These are phyloP conservation scores for Geotrichum cucujoidarum DNA, from an alignment of 1,139 yeast species.

Conservation along the genomic window DNA sequence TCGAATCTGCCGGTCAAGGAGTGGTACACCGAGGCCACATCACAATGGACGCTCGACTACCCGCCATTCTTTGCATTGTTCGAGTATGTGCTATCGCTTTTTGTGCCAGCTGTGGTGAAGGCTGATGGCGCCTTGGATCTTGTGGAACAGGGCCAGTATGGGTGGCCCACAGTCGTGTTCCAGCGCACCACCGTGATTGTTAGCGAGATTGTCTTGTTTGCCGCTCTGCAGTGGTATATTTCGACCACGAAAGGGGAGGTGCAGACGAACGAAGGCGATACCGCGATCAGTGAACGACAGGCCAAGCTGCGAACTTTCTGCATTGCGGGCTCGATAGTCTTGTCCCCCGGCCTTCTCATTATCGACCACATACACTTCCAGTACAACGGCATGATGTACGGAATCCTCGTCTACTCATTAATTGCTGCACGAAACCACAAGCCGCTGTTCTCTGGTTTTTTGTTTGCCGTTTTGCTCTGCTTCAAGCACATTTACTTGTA, in stretches of 20 bases:
- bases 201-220: constrained; percentile 68
- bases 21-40: constrained; percentile 83
- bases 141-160: constrained; percentile 59
- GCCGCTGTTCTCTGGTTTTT: constrained; percentile 60
- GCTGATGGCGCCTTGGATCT: constrained; percentile 77
- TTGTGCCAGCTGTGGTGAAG: constrained; percentile 59
- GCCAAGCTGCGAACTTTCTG: constrained; percentile 51
- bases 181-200: constrained; percentile 77
- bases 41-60: constrained; percentile 94
- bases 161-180: constrained; percentile 71
- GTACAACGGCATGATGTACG: constrained; percentile 90
- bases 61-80: constrained; percentile 98
- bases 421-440: constrained; percentile 60
- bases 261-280: constrained; percentile 30
- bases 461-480: constrained; percentile 75
- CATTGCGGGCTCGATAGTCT: constrained; percentile 72
- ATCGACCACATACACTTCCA: constrained; percentile 94
- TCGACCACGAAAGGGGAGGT: constrained; percentile 41
- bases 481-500: constrained; percentile 92
- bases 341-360: constrained; percentile 83
- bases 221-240: constrained; percentile 67
- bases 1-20: constrained; percentile 63
- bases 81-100: constrained; percentile 70
- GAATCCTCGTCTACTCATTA: constrained; percentile 68
- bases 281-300: constrained; percentile 17